These are phyloP conservation scores for Pseudotsuga menziesii DNA, from an alignment of 75 land plant species.

Conservation along the genomic window DNA sequence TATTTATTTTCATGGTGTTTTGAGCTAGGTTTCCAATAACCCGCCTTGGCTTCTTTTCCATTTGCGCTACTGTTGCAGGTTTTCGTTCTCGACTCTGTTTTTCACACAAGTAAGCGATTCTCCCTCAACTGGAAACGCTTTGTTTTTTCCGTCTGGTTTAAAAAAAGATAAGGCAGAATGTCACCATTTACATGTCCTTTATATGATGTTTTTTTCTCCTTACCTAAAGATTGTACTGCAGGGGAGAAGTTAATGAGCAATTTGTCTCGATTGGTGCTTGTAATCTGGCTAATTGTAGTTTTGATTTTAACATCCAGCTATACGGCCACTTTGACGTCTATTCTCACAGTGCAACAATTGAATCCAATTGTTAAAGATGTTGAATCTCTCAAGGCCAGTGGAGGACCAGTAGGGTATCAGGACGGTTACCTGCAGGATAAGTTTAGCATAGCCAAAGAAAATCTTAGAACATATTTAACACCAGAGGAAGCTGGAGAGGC, in stretches of 20 bases:
- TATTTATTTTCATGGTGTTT: no score
- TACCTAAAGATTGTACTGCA: constrained; percentile 18
- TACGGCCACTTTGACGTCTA: constrained; percentile 51
- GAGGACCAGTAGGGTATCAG: constrained; percentile 32
- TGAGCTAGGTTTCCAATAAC: no score
- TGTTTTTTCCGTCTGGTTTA: constrained; percentile 6
- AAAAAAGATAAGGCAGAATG: constrained; percentile 27
- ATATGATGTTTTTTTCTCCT: no score
- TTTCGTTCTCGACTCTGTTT: constrained; percentile 7
- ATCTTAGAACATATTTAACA: constrained; percentile 3
- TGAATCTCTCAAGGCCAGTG: constrained; percentile 14
- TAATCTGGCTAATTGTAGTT: constrained; percentile 46
- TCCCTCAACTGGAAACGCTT: not conserved
- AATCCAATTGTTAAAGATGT: constrained; percentile 13
- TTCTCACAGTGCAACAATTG: constrained; percentile 71
- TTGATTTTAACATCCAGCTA: constrained; percentile 36
- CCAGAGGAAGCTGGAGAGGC: constrained; percentile 20
- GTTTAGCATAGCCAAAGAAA: constrained; percentile 14
- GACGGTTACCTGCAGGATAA: constrained; percentile 25
- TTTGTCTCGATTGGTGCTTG: constrained; percentile 39
- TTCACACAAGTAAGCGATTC: constrained; percentile 26
- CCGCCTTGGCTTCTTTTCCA: no score
- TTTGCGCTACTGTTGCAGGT: no score
- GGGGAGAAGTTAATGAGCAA: constrained; percentile 66
- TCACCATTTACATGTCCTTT: no score